Percentiles rank a stretch among this genome's conserved stretches.
phyloP scores from a whole-genome alignment of 495 filamentous ascomycete species.

The Mycothermus thermophilus region DNA sequence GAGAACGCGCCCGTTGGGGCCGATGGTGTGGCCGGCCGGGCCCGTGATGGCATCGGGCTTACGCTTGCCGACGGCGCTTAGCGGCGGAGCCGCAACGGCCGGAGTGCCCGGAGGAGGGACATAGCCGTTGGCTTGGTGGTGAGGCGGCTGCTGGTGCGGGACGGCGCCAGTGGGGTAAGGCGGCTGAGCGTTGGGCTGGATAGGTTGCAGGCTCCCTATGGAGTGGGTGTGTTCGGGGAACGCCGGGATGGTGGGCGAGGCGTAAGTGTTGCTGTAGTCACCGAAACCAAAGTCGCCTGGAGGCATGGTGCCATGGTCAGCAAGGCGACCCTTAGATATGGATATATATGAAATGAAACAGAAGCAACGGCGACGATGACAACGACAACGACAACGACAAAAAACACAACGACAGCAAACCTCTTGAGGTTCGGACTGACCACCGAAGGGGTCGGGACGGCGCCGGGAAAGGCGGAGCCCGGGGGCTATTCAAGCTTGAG shows the following conservation, averaged over 20 bases:
- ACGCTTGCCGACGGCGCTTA: conserved; percentile 34
- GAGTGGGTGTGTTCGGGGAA: conserved; percentile 30
- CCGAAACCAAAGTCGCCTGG: conserved; percentile 37
- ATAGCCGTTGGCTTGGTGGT: conserved; percentile 30
- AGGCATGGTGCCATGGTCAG: conserved; percentile 34
- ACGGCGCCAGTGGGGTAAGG: conserved; percentile 22
- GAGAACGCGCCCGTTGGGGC: conserved; percentile 14
- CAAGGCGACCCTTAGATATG: too few species aligned
- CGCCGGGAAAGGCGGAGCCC: conserved; percentile 18
- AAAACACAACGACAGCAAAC: conserved; percentile 4
- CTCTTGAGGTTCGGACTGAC: too few species aligned
- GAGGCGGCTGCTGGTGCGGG: conserved; percentile 7
- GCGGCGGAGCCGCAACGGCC: conserved; percentile 6
- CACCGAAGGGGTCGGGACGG: conserved; percentile 7
- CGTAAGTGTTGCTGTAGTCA: conserved; percentile 32
- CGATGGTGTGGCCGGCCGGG: conserved; percentile 6
- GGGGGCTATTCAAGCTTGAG: conserved; percentile 13
- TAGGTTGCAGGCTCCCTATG: conserved; percentile 32
- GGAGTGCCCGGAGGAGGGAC: conserved; percentile 14
- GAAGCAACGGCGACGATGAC: too few species aligned
- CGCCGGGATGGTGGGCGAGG: conserved; percentile 31
- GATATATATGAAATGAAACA: too few species aligned
- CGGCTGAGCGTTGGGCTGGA: conserved; percentile 29
- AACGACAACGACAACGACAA: conserved; percentile 2
- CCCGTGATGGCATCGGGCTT: conserved; percentile 31